phyloP scores from a whole-genome alignment of 2,329 filamentous ascomycete genomes.

The Colletotrichum chrysophilum region DNA sequence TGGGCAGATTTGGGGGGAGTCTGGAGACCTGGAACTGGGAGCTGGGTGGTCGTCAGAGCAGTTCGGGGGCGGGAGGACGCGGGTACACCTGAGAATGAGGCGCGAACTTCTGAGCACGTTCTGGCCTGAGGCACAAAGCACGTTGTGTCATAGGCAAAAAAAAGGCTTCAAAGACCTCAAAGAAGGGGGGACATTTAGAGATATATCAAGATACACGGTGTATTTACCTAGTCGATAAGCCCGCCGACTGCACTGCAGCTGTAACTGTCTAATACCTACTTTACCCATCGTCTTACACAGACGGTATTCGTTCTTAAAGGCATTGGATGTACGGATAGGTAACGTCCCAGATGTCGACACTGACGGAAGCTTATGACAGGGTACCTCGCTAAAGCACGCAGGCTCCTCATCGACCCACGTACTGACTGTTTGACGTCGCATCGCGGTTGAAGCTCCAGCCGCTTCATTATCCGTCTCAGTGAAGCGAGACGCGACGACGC shows the following conservation, averaged over 20 bases:
- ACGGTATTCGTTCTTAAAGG: neutral
- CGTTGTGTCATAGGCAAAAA: neutral
- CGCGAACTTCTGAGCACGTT: slow-evolving; percentile 18
- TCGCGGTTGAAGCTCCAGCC: neutral
- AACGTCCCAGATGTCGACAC: neutral
- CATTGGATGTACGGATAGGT: neutral
- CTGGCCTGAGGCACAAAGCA: slow-evolving; percentile 17
- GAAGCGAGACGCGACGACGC: neutral
- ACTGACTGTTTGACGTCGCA: neutral
- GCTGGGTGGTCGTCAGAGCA: neutral
- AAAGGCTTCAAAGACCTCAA: neutral
- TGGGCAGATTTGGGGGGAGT: slow-evolving; percentile 19
- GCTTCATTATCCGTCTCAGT: neutral
- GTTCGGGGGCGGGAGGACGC: neutral
- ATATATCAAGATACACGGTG: neutral
- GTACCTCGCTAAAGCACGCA: neutral
- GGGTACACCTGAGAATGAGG: slow-evolving; percentile 19
- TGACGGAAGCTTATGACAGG: neutral
- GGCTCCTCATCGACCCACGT: neutral
- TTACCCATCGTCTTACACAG: neutral
- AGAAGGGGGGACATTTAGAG: neutral
- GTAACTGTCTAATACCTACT: neutral
- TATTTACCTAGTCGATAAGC: neutral
- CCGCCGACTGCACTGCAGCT: neutral
- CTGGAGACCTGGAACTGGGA: slow-evolving; percentile 14